A percentile compares a stretch with the other conserved stretches of the same genome.
These are phyloP conservation scores for Trichoderma sp. DNA, from an alignment of 2,329 filamentous ascomycete genomes.

Conservation along the genomic window DNA sequence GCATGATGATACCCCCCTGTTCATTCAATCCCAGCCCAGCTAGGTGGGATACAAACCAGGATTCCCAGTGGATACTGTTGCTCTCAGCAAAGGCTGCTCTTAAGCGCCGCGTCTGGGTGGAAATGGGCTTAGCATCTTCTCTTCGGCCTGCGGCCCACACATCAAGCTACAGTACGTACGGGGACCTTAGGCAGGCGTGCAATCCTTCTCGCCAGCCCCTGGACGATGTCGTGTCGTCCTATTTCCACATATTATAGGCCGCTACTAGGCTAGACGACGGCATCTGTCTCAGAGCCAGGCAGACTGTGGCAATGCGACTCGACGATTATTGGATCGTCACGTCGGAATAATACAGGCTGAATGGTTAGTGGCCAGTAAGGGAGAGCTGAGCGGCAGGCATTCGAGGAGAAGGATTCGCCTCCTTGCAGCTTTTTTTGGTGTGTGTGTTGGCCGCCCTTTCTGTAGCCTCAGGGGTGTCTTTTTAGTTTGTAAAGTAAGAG, in stretches of 20 bases:
- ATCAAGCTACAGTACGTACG: background rate
- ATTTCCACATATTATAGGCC: background rate
- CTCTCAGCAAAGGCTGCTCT: background rate
- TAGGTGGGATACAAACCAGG: background rate
- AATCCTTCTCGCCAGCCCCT: background rate
- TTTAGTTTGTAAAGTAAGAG: background rate
- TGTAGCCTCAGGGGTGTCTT: background rate
- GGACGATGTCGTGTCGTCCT: background rate
- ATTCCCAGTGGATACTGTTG: background rate
- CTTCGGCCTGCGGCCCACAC: background rate
- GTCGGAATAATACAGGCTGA: background rate
- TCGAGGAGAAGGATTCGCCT: conserved; percentile 2
- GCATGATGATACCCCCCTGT: background rate
- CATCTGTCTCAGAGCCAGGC: background rate
- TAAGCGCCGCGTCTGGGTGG: background rate
- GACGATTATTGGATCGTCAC: background rate
- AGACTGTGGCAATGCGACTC: background rate
- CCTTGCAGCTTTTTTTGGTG: background rate
- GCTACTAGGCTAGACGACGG: background rate
- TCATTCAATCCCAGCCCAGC: background rate
- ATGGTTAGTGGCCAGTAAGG: background rate
- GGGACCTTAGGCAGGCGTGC: background rate
- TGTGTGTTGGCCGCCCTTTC: background rate
- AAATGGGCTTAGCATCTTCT: background rate
- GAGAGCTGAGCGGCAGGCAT: background rate